Conservation (phyloP, 192 early-diverging fungal species). For the Piromyces finnis region DNA sequence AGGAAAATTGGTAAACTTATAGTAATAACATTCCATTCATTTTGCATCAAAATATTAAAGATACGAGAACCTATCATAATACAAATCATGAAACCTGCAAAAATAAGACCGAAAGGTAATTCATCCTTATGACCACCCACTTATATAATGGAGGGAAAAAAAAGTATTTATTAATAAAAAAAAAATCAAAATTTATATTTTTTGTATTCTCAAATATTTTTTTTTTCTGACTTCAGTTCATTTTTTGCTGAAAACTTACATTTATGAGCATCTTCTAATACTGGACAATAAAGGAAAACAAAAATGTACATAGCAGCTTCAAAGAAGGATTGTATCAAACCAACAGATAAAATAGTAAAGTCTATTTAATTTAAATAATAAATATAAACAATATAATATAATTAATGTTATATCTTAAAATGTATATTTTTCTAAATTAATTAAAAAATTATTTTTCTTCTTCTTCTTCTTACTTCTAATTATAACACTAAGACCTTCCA, state of each 20-base stretch:
- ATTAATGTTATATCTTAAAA: no score
- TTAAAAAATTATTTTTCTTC: no score
- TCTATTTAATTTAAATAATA: background rate
- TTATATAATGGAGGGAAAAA: no score
- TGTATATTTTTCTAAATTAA: no score
- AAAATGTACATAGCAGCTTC: slow-evolving; percentile 47
- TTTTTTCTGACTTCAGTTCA: no score
- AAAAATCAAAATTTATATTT: no score
- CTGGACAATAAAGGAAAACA: slow-evolving; percentile 36
- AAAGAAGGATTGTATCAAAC: slow-evolving; percentile 38
- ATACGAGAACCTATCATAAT: slow-evolving; percentile 23
- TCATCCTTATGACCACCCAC: background rate
- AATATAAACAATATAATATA: no score
- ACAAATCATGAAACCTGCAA: slow-evolving; percentile 25
- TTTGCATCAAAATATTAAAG: slow-evolving; percentile 5
- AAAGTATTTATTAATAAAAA: no score
- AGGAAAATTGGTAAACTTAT: background rate
- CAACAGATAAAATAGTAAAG: slow-evolving; percentile 9
- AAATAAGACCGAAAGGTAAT: slow-evolving; percentile 25
- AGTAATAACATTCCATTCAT: background rate
- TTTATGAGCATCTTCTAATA: slow-evolving; percentile 9
- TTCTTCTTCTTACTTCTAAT: background rate
- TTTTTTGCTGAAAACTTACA: background rate
- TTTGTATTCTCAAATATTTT: no score
- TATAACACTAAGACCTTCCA: background rate